Evolutionary conservation across 2,329 filamentous ascomycete species (phyloP).

Genomic region (Trichoderma oligosporum): DNA sequence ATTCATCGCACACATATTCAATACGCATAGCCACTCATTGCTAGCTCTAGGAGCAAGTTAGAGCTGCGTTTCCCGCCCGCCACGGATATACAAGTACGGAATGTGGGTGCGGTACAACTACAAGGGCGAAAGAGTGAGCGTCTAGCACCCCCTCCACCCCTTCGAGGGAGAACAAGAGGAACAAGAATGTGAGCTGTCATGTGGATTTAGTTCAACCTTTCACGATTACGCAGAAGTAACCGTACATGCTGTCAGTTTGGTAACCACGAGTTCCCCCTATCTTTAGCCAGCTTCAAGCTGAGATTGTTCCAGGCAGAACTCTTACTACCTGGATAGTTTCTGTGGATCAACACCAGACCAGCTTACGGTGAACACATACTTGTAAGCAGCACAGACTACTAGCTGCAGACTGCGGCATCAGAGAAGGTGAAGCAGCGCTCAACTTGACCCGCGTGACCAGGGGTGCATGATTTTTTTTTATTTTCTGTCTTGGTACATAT

Average conservation of each 20-base stretch:
- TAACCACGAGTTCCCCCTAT: not conserved
- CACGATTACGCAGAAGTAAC: not conserved
- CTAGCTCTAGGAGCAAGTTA: not conserved
- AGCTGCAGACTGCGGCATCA: not conserved
- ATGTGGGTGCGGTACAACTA: not conserved
- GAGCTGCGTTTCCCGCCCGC: not conserved
- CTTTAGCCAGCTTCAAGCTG: not conserved
- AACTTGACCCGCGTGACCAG: not conserved
- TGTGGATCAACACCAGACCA: not conserved
- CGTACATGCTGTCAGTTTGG: not conserved
- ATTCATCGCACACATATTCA: not conserved
- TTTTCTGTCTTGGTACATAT: not conserved
- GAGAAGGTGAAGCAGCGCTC: not conserved
- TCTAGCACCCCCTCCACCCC: not conserved
- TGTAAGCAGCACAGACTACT: not conserved
- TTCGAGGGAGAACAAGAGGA: no score
- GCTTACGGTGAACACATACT: not conserved
- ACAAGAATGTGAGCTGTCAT: not conserved
- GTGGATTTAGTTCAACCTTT: not conserved
- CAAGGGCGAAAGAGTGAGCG: not conserved
- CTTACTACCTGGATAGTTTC: not conserved
- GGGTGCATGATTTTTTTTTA: slow-evolving; percentile 8
- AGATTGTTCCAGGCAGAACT: not conserved
- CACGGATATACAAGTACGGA: not conserved
- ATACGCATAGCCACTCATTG: not conserved